Evolutionary conservation across 1,139 yeast genomes (phyloP).

Genomic region (Nakaseomyces bracarensis): DNA sequence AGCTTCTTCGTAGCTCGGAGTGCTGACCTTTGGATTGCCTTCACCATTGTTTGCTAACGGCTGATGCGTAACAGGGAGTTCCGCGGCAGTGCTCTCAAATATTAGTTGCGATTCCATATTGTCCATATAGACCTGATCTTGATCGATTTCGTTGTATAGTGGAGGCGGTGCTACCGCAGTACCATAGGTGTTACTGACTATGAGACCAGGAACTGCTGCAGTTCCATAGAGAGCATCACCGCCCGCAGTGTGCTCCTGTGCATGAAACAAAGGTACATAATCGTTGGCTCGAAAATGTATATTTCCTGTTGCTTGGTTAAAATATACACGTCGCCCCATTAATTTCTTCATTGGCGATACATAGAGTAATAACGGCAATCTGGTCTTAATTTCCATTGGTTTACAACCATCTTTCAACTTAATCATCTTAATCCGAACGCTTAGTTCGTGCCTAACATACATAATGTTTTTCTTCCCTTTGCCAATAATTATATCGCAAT

Average conservation of each 20-base stretch:
- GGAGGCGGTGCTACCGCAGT: slow-evolving; percentile 16
- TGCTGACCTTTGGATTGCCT: slow-evolving; percentile 1
- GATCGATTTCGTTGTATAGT: slow-evolving; percentile 15
- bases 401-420: slow-evolving; percentile 11
- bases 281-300: slow-evolving; percentile 40
- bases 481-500: slow-evolving; percentile 39
- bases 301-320: slow-evolving; percentile 41
- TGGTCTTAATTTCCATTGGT: slow-evolving; percentile 37
- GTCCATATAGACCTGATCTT: slow-evolving; percentile 1
- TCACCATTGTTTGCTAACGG: neutral
- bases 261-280: slow-evolving; percentile 20
- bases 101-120: neutral
- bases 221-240: neutral
- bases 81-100: slow-evolving; percentile 7
- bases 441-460: slow-evolving; percentile 26
- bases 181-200: neutral
- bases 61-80: too few relatives aligned
- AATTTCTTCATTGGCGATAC: slow-evolving; percentile 49
- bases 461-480: slow-evolving; percentile 34
- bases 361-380: slow-evolving; percentile 52
- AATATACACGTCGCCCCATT: slow-evolving; percentile 43
- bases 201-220: neutral
- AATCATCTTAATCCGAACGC: slow-evolving; percentile 20
- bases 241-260: slow-evolving; percentile 5
- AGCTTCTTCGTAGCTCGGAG: slow-evolving; percentile 4